Evolutionary conservation across 768 basidiomycete genomes (phyloP), one percentile per base, ranked within the genome.

Genomic region (Hysterangium stoloniferum): DNA sequence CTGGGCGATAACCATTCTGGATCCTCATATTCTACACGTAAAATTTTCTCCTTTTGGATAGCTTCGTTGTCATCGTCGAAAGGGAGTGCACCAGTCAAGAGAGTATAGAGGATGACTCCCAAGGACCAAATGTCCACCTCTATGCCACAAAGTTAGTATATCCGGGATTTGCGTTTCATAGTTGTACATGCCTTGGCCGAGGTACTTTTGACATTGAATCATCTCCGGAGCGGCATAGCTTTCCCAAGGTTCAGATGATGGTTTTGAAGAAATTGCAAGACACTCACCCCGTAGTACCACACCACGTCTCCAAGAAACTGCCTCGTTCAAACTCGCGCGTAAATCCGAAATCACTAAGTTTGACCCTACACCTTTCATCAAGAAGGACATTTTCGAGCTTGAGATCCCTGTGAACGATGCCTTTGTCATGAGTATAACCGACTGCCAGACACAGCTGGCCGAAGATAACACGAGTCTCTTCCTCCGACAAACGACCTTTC

Each of bases 71-170:
- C 92, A 57, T 93, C 86, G 58, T 93, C 90, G 59, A 92, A 94
- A 1, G 91, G 91, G 15, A 94, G 68, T 7, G 86, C 88, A 6
- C 93, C 94, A 0, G 90, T 92, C 37, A 96, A 74, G 28, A 96
- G 75, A 45, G 83, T 85, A 62, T 93, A 95, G 11, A 97, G 71
- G 46, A 97, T 96, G 54, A 96, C 77, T 0, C 93, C 93, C 44
- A 95, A 72, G 4, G 93, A 97, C 93, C 93, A 97, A 29, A 94
- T 73, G 61, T 97, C 93, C 41, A 95, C 92, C 77, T 97, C 93
- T 87, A 67, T 46, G n/a, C 34, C 53, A 65, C 48, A 34, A 29
- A 42, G 11, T 36, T 35, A 48, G 33, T 25, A 40, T 13, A 41
- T 20, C 20, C 28, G n/a, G 22, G 15, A 12, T 34, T 4, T 13